Evolutionary conservation across 2,329 filamentous ascomycete genomes (phyloP).

Genomic region (Paramyrothecium roridum): DNA sequence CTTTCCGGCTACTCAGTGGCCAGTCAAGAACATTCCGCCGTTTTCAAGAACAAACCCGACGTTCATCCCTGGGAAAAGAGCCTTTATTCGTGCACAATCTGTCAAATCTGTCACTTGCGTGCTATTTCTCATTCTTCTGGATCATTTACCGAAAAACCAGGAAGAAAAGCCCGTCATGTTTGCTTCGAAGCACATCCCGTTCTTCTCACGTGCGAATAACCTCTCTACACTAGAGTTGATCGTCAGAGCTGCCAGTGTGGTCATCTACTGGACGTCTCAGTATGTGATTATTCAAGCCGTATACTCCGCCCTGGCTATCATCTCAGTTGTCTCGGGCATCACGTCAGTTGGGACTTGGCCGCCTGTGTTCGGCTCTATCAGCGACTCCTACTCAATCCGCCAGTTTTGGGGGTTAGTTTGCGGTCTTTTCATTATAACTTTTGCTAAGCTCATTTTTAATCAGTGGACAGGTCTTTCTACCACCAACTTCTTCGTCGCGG

Average conservation of each 20-base stretch:
- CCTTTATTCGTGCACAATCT: background rate
- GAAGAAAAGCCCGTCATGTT: background rate
- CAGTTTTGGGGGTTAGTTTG: background rate
- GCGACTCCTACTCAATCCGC: background rate
- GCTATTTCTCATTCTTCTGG: background rate
- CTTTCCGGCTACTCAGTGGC: background rate
- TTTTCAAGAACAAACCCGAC: background rate
- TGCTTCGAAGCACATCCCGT: background rate
- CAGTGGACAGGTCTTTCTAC: background rate
- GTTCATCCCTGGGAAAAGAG: background rate
- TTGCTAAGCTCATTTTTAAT: too few relatives aligned
- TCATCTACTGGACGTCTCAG: background rate
- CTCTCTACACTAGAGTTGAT: background rate
- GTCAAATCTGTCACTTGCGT: background rate
- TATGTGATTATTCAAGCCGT: background rate
- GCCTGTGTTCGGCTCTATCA: background rate
- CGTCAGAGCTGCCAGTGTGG: background rate
- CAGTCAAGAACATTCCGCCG: background rate
- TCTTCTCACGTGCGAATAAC: background rate
- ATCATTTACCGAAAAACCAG: background rate
- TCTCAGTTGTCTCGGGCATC: background rate
- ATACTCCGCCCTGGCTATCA: background rate
- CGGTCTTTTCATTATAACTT: background rate
- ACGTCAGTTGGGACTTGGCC: background rate
- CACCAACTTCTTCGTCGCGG: background rate